Conservation (phyloP, 1,139 yeast species). For the Sugiyamaella castrensis region DNA sequence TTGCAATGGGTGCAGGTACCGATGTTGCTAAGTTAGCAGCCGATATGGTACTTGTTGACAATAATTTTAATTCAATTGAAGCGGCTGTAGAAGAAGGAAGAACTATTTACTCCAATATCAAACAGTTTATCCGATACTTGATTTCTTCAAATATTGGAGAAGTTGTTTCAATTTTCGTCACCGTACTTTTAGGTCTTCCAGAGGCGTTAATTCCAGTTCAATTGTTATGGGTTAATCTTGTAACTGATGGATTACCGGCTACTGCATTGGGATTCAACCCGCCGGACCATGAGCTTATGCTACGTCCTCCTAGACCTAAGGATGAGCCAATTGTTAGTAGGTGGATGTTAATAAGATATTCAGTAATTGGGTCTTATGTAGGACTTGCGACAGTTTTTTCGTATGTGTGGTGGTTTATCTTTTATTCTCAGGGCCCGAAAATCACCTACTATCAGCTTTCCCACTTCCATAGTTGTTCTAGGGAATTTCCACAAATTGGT, state of each 20-base stretch:
- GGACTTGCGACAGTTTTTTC: constrained; percentile 45
- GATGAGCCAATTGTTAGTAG: constrained; percentile 41
- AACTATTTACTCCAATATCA: constrained; percentile 47
- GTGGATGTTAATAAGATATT: constrained; percentile 41
- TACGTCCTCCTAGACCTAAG: constrained; percentile 34
- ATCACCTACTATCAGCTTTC: constrained; percentile 37
- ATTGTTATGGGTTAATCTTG: constrained; percentile 38
- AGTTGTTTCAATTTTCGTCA: constrained; percentile 40
- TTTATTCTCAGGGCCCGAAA: constrained; percentile 38
- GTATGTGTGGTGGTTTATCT: constrained; percentile 42
- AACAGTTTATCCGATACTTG: constrained; percentile 48
- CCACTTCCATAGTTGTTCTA: constrained; percentile 39
- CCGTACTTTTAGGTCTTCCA: constrained; percentile 36
- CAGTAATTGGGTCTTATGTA: constrained; percentile 42
- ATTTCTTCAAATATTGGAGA: constrained; percentile 52
- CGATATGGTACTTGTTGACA: constrained; percentile 50
- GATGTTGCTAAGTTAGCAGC: constrained; percentile 61
- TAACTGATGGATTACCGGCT: constrained; percentile 40
- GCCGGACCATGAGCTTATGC: constrained; percentile 35
- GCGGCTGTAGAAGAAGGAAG: constrained; percentile 53
- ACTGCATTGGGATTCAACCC: constrained; percentile 41
- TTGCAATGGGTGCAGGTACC: constrained; percentile 47
- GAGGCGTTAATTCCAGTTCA: constrained; percentile 38
- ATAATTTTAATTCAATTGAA: constrained; percentile 52
- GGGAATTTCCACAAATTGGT: constrained; percentile 36